Evolutionary conservation across 192 early-diverging fungal species (phyloP).

Genomic region (Chytriomyces sp.): DNA sequence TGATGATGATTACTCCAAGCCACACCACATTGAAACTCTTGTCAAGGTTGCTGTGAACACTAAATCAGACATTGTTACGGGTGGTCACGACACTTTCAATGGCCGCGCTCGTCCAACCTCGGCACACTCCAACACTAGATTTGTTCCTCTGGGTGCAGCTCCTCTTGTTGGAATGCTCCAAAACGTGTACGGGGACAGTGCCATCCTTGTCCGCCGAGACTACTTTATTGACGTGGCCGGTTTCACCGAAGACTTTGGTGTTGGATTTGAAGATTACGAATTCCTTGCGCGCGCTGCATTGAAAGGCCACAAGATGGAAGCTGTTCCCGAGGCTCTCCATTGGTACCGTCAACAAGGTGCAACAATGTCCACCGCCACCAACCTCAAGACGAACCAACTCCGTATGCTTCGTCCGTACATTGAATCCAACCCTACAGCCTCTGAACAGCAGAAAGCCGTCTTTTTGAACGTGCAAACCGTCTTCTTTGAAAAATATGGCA

Average conservation of each 20-base stretch:
- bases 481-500: conserved; percentile 38
- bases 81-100: conserved; percentile 47
- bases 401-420: conserved; percentile 46
- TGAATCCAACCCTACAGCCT: conserved; percentile 10
- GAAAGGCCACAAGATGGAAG: conserved; percentile 34
- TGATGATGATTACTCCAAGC: conserved; percentile 51
- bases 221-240: conserved; percentile 44
- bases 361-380: conserved; percentile 37
- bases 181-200: conserved; percentile 52
- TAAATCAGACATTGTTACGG: conserved; percentile 47
- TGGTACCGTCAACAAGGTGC: conserved; percentile 44
- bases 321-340: conserved; percentile 46
- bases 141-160: conserved; percentile 47
- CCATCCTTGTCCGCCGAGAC: conserved; percentile 46
- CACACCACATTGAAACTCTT: conserved; percentile 49
- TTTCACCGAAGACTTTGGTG: conserved; percentile 50
- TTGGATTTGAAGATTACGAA: conserved; percentile 56
- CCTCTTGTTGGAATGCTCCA: conserved; percentile 46
- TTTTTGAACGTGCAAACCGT: conserved; percentile 27
- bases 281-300: conserved; percentile 47
- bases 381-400: conserved; percentile 43
- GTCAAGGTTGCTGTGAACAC: conserved; percentile 52
- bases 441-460: conserved; percentile 25
- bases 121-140: conserved; percentile 32
- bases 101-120: conserved; percentile 33